Percentiles rank a stretch among this genome's conserved stretches.
Conservation (phyloP, 78 protist genomes). For the Emiliania huxleyi region DNA sequence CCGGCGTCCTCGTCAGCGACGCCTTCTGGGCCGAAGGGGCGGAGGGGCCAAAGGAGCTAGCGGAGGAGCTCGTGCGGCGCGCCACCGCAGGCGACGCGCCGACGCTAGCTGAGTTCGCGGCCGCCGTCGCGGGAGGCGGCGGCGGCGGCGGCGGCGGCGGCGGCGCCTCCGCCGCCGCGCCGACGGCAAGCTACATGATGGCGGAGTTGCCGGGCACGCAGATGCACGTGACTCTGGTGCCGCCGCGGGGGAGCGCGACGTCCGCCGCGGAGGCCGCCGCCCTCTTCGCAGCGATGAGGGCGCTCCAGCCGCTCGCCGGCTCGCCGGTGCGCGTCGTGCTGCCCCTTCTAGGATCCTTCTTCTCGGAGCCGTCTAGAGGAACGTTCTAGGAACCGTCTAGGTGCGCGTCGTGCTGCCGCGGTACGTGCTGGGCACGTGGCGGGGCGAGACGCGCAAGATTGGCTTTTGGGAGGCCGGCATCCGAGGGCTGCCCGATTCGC, state of each 20-base stretch:
- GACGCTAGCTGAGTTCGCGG: too few species aligned
- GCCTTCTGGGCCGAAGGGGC: not conserved
- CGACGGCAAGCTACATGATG: not conserved
- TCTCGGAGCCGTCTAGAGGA: too few species aligned
- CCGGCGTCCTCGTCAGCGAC: not conserved
- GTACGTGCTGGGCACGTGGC: not conserved
- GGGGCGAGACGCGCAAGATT: not conserved
- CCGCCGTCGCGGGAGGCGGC: too few species aligned
- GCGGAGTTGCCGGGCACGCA: not conserved
- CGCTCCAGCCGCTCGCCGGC: not conserved
- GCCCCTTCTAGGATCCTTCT: too few species aligned
- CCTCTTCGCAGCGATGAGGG: not conserved
- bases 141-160: too few species aligned
- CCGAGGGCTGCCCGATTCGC: not conserved
- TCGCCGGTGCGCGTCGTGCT: not conserved
- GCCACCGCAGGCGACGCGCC: too few species aligned
- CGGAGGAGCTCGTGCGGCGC: not conserved
- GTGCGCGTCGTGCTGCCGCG: not conserved
- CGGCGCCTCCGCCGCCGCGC: too few species aligned
- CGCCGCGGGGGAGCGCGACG: not conserved
- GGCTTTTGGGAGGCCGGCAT: not conserved
- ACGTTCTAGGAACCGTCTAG: too few species aligned
- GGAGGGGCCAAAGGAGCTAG: not conserved
- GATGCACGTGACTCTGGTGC: not conserved
- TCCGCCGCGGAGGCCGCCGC: not conserved